Conservation (phyloP, 1,284 basidiomycete species). For the Puccinia polysora region DNA sequence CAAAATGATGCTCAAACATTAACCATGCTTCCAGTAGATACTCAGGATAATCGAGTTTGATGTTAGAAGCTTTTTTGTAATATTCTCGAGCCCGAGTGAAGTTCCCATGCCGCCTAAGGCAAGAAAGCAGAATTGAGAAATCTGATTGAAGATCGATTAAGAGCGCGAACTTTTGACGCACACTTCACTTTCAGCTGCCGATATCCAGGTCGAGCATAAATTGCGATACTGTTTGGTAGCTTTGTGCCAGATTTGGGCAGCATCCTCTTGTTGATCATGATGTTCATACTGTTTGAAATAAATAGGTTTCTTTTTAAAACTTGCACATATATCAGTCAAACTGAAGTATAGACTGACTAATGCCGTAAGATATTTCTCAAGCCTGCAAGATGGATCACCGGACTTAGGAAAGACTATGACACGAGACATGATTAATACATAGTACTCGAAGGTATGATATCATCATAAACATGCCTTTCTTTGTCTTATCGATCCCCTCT, state of each 20-base stretch:
- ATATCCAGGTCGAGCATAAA: conserved; percentile 31
- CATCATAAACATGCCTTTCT: conserved; percentile 27
- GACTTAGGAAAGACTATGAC: conserved; percentile 9
- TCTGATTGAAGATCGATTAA: background rate
- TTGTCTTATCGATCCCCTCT: conserved; percentile 31
- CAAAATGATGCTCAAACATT: conserved; percentile 43
- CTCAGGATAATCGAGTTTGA: conserved; percentile 42
- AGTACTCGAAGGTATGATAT: background rate
- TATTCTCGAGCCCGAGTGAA: conserved; percentile 40
- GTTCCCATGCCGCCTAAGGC: conserved; percentile 32
- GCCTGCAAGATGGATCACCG: conserved; percentile 38
- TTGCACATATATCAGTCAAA: background rate
- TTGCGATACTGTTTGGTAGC: conserved; percentile 42
- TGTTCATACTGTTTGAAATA: conserved; percentile 26
- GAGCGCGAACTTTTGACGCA: background rate
- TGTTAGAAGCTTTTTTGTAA: conserved; percentile 43
- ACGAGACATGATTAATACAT: background rate
- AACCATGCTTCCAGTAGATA: conserved; percentile 43
- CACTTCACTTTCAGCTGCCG: conserved; percentile 42
- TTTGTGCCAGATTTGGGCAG: conserved; percentile 40
- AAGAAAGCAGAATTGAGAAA: background rate
- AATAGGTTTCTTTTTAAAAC: background rate
- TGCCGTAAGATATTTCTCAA: conserved; percentile 36
- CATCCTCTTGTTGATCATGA: conserved; percentile 35
- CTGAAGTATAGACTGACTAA: conserved; percentile 6